Evolutionary conservation across 345 rosid genomes (phyloP).

Genomic region (Arabis alpina): DNA sequence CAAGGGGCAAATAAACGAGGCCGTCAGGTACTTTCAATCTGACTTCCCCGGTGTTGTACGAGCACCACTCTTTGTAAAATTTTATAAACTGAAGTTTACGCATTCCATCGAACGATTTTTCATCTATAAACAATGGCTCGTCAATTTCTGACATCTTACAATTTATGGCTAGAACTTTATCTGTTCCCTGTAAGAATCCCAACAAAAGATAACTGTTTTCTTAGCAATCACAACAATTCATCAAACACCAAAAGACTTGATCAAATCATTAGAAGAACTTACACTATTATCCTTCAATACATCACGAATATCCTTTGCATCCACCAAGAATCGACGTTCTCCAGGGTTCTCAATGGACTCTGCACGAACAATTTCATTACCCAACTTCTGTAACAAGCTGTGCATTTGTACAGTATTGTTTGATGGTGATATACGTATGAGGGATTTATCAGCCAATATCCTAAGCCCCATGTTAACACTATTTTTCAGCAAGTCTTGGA

Average conservation of each 20-base stretch:
- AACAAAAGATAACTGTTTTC: too few species aligned
- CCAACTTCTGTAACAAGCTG: slow-evolving; percentile 37
- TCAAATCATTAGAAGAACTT: too few species aligned
- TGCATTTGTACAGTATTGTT: slow-evolving; percentile 27
- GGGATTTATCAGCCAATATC: slow-evolving; percentile 34
- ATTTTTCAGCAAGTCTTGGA: not conserved
- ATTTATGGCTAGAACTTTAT: too few species aligned
- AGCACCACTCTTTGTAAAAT: too few species aligned
- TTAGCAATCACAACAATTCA: not conserved
- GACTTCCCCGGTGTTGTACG: too few species aligned
- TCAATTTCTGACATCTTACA: too few species aligned
- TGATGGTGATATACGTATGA: slow-evolving; percentile 20
- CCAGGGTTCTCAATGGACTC: slow-evolving; percentile 25
- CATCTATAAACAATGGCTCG: too few species aligned
- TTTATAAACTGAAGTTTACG: too few species aligned
- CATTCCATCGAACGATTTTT: too few species aligned
- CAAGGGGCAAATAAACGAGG: slow-evolving; percentile 5
- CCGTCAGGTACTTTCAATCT: not conserved
- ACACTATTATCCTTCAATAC: not conserved
- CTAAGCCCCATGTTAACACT: not conserved
- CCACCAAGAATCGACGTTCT: slow-evolving; percentile 35
- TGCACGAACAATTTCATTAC: slow-evolving; percentile 28
- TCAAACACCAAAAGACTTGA: too few species aligned
- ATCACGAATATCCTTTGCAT: not conserved
- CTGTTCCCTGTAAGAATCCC: too few species aligned